A percentile compares a stretch with the other conserved stretches of the same genome.
phyloP scores from a whole-genome alignment of 2,329 filamentous ascomycete species.

The Penicillium griseofulvum region DNA sequence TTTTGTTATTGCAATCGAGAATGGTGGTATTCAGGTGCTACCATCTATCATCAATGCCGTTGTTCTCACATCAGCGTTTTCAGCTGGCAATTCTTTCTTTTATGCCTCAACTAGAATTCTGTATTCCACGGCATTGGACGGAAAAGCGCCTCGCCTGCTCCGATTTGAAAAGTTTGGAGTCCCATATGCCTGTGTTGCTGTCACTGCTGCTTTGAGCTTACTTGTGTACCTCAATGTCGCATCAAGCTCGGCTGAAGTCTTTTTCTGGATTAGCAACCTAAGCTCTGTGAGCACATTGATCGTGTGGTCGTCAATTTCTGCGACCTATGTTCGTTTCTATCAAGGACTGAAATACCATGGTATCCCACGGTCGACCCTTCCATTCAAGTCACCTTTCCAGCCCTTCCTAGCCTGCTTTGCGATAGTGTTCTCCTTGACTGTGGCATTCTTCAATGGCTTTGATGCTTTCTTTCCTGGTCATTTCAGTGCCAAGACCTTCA shows the following conservation, averaged over 20 bases:
- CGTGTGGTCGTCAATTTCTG: constrained; percentile 56
- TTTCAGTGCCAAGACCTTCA: constrained; percentile 57
- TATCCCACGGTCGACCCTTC: constrained; percentile 63
- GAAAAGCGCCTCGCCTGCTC: constrained; percentile 53
- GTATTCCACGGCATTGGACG: constrained; percentile 63
- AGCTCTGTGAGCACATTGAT: constrained; percentile 30
- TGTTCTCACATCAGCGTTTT: constrained; percentile 64
- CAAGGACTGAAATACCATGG: constrained; percentile 66
- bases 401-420: constrained; percentile 69
- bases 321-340: constrained; percentile 69
- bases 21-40: constrained; percentile 58
- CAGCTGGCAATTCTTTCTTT: constrained; percentile 62
- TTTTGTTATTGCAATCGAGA: constrained; percentile 64
- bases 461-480: constrained; percentile 35
- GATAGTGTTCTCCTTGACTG: constrained; percentile 54
- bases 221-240: constrained; percentile 71
- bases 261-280: constrained; percentile 44
- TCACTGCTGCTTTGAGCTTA: constrained; percentile 64
- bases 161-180: constrained; percentile 58
- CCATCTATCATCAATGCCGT: constrained; percentile 69
- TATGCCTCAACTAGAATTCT: constrained; percentile 65
- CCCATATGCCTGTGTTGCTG: constrained; percentile 65
- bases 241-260: constrained; percentile 60
- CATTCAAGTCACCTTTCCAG: constrained; percentile 65
- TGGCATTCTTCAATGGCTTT: constrained; percentile 68